These are phyloP conservation scores for Lasiosphaeria miniovina DNA, from an alignment of 495 filamentous ascomycete species.

Conservation along the genomic window DNA sequence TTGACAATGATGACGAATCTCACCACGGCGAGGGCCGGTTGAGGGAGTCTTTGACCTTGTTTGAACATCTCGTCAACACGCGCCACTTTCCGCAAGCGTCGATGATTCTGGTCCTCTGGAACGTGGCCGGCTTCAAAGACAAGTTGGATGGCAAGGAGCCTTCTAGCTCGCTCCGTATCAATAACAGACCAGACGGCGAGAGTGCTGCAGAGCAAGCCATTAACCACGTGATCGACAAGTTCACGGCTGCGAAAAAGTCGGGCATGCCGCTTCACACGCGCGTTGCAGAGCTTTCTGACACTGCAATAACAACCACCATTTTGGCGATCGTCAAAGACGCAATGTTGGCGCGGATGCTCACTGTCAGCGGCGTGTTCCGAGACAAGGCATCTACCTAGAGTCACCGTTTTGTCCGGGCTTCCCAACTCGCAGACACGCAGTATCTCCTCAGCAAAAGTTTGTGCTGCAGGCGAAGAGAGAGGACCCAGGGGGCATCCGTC, in stretches of 20 bases:
- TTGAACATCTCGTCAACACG: background rate
- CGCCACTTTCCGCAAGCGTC: background rate
- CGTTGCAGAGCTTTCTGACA: conserved; percentile 9
- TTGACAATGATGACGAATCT: background rate
- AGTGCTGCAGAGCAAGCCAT: conserved; percentile 2
- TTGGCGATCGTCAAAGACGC: conserved; percentile 12
- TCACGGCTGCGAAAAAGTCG: background rate
- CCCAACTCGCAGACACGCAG: too few species aligned
- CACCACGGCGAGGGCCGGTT: background rate
- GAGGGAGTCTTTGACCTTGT: background rate
- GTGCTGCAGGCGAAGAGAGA: too few species aligned
- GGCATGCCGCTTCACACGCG: conserved; percentile 9
- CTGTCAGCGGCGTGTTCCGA: conserved; percentile 1
- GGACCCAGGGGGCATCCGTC: too few species aligned
- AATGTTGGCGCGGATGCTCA: conserved; percentile 10
- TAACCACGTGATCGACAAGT: conserved; percentile 8
- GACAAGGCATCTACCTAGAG: too few species aligned
- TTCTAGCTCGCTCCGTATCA: background rate
- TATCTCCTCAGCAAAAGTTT: too few species aligned
- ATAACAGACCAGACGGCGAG: background rate
- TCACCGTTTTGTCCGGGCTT: too few species aligned
- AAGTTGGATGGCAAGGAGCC: background rate
- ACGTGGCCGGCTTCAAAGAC: conserved; percentile 6
- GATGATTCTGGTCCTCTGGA: conserved; percentile 6
- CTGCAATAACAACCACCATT: conserved; percentile 6